Base-by-base conservation (phyloP, 345 rosid genomes). In the Euphorbia tirucalli region DNA sequence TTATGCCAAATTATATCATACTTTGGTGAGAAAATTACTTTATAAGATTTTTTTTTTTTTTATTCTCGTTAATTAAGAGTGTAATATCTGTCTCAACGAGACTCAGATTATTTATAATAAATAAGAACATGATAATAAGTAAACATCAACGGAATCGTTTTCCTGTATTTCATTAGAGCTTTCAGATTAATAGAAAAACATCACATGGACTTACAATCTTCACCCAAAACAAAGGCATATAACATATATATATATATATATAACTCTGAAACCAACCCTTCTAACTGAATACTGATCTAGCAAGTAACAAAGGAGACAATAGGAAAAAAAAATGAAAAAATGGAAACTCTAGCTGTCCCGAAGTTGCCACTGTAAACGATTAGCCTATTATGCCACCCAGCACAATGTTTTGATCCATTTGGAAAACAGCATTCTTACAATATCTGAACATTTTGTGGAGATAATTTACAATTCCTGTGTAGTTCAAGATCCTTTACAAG, bases 381-480 rank as follows among this genome's bases (percentile, higher is more conserved):
- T 27, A 44, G 55, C 35, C n/a, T 49, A 14, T n/a, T 35, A 15
- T 35, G 39, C 39, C 39, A 35, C 39, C 39, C 39, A 35, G 7
- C 39, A 35, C 39, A n/a, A n/a, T n/a, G n/a, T n/a, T n/a, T n/a
- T n/a, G n/a, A n/a, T n/a, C 39, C 39, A 35, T 35, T 35, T 35
- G 39, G 39, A 7, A 3, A 35, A 35, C 4, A 35, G 7, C 39
- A 67, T 56, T 27, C 49, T 35, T 67, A 68, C 65, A 71, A 65
- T 59, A 69, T 27, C 41, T 14, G 10, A 70, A 37, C 39, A 11
- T 46, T 35, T 3, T 16, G 30, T 21, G 58, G 16, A 44, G 30
- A 57, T 62, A 64, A 77, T 82, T 73, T 83, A 87, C 88, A 84
- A 22, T 75, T 80, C 58, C 28, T 16, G 70, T 55, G 32, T 64